Percentiles rank a stretch among this genome's conserved stretches.
Evolutionary conservation across 768 basidiomycete genomes (phyloP).

Genomic region (Amylocystis lapponica): DNA sequence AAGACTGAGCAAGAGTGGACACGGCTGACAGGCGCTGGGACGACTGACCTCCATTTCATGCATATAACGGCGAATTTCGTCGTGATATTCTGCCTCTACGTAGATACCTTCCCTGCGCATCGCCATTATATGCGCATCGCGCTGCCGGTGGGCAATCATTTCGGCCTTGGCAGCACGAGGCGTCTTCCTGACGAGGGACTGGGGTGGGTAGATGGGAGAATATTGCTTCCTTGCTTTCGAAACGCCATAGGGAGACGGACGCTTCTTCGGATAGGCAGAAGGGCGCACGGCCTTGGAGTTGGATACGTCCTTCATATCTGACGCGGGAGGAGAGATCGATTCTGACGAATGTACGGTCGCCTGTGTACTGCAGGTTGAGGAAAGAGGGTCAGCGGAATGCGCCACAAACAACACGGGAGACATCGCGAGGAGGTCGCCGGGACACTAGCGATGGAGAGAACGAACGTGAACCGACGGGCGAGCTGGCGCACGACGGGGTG

Average conservation of each 20-base stretch:
- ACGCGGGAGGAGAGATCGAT: constrained; percentile 23
- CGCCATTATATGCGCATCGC: constrained; percentile 62
- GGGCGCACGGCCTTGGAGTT: constrained; percentile 57
- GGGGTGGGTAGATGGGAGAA: constrained; percentile 37
- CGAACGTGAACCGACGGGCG: not conserved
- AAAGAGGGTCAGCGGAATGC: constrained; percentile 14
- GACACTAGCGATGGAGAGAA: not conserved
- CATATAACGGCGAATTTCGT: constrained; percentile 93
- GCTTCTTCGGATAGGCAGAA: constrained; percentile 76
- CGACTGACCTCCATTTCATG: constrained; percentile 93
- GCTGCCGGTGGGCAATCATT: constrained; percentile 58
- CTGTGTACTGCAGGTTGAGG: constrained; percentile 32
- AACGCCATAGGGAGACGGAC: constrained; percentile 77
- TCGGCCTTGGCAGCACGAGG: constrained; percentile 63
- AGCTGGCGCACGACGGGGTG: too few species aligned
- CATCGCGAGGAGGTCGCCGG: not conserved
- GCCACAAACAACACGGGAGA: not conserved
- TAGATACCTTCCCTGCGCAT: constrained; percentile 69
- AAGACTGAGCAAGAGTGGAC: not conserved
- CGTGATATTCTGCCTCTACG: constrained; percentile 92
- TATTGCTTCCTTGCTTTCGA: constrained; percentile 53
- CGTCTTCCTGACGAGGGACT: constrained; percentile 52
- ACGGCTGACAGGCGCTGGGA: not conserved
- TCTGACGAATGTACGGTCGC: constrained; percentile 39
- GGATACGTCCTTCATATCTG: constrained; percentile 77